Evolutionary conservation across 208 protist genomes (phyloP).

Genomic region (Strigomonas culicis): DNA sequence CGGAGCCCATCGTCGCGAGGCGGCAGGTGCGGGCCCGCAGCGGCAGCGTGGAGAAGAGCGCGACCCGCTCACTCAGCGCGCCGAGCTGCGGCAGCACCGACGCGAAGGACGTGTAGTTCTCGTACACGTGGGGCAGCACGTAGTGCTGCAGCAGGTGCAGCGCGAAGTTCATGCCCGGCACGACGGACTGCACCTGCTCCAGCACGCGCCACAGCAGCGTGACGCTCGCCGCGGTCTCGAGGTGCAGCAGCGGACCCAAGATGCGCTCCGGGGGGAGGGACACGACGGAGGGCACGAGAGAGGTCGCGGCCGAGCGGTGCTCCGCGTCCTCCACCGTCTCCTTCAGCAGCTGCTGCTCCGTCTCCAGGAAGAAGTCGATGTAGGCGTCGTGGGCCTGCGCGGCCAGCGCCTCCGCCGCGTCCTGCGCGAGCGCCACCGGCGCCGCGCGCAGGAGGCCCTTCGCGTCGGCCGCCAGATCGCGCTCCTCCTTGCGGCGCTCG

Average conservation of each 20-base stretch:
- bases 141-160: constrained; percentile 55
- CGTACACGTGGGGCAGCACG: constrained; percentile 79
- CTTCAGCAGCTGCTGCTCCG: constrained; percentile 21
- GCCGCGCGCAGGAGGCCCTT: background rate
- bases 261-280: constrained; percentile 55
- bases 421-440: background rate
- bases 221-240: constrained; percentile 60
- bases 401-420: background rate
- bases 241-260: constrained; percentile 42
- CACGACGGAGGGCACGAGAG: constrained; percentile 31
- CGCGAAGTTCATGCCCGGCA: constrained; percentile 61
- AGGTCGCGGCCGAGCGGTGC: background rate
- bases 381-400: constrained; percentile 13
- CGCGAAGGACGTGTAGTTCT: constrained; percentile 36
- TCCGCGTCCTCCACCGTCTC: constrained; percentile 17
- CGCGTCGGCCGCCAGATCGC: background rate
- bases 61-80: constrained; percentile 66
- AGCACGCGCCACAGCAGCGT: constrained; percentile 73
- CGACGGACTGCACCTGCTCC: constrained; percentile 38
- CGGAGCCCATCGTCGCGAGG: constrained; percentile 17
- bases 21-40: constrained; percentile 36
- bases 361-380: constrained; percentile 18
- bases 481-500: background rate
- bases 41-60: constrained; percentile 49
- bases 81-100: constrained; percentile 41